Conservation (phyloP, 345 rosid species). For the Hevea brasiliensis region DNA sequence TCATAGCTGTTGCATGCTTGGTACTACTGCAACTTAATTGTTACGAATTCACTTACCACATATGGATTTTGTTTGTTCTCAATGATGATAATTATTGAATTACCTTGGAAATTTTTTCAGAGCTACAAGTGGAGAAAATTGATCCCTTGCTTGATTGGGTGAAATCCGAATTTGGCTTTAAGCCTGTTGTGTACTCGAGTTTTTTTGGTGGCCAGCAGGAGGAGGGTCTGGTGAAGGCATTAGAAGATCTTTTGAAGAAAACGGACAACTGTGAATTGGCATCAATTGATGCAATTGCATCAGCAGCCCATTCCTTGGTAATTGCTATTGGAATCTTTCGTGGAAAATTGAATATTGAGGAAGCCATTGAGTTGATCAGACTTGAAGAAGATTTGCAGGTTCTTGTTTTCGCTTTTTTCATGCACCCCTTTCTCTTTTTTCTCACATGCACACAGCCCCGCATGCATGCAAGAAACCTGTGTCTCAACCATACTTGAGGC, state of each 20-base stretch:
- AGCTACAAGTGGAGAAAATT: slow-evolving; percentile 70
- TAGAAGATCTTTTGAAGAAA: slow-evolving; percentile 60
- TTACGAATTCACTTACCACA: neutral
- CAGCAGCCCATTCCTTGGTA: slow-evolving; percentile 78
- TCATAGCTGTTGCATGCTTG: slow-evolving; percentile 10
- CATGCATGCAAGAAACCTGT: neutral
- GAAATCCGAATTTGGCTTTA: slow-evolving; percentile 73
- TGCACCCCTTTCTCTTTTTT: neutral
- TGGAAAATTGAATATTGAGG: slow-evolving; percentile 80
- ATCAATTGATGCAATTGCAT: slow-evolving; percentile 79
- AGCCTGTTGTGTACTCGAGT: slow-evolving; percentile 73
- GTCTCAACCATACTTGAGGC: neutral
- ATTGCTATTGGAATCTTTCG: slow-evolving; percentile 64
- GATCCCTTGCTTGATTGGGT: slow-evolving; percentile 90
- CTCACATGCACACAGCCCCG: neutral
- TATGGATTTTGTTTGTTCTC: slow-evolving; percentile 1
- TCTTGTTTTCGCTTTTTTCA: neutral
- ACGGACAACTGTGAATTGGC: slow-evolving; percentile 82
- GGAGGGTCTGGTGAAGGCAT: slow-evolving; percentile 65
- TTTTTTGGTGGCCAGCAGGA: slow-evolving; percentile 88
- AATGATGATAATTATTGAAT: neutral
- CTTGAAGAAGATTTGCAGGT: slow-evolving; percentile 99
- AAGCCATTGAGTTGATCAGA: slow-evolving; percentile 79
- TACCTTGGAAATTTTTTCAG: slow-evolving; percentile 36
- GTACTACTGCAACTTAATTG: neutral